Evolutionary conservation across 768 basidiomycete genomes (phyloP).

Genomic region (Suillus subalutaceus): DNA sequence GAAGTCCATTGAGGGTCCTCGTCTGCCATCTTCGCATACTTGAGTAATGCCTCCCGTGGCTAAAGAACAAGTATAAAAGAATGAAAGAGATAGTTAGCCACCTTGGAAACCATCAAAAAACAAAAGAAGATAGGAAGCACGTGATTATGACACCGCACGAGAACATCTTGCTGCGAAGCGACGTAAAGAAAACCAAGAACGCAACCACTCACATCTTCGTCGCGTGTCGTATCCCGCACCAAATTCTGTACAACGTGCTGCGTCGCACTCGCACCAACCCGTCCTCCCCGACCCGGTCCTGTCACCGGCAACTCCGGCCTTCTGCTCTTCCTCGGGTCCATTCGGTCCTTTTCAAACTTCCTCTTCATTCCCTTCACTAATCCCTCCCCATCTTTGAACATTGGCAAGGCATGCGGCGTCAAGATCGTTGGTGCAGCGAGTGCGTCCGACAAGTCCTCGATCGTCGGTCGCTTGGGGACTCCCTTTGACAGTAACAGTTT

Average conservation of each 20-base stretch:
- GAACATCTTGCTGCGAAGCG: constrained; percentile 6
- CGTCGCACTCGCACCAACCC: constrained; percentile 95
- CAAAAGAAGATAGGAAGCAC: constrained; percentile 19
- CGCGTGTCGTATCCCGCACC: constrained; percentile 86
- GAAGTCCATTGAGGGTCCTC: constrained; percentile 82
- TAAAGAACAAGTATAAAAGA: constrained; percentile 40
- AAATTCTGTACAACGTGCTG: constrained; percentile 96
- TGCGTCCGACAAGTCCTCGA: constrained; percentile 90
- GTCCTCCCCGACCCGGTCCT: constrained; percentile 91
- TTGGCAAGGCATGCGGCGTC: constrained; percentile 89
- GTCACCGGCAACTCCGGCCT: constrained; percentile 91
- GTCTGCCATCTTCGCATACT: constrained; percentile 80
- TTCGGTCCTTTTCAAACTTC: constrained; percentile 85
- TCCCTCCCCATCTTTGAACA: constrained; percentile 82
- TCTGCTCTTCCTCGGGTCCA: constrained; percentile 89
- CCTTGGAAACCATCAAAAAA: constrained; percentile 30
- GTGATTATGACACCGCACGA: constrained; percentile 14
- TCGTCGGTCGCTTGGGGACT: constrained; percentile 76
- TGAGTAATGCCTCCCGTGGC: constrained; percentile 97
- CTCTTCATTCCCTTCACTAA: constrained; percentile 79
- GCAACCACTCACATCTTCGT: constrained; percentile 84
- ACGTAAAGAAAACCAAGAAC: constrained; percentile 14
- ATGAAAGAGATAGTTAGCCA: constrained; percentile 28
- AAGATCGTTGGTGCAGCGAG: constrained; percentile 85
- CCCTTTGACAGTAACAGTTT: constrained; percentile 88